phyloP scores from a whole-genome alignment of 345 rosid species.

The Odontarrhena argentea region DNA sequence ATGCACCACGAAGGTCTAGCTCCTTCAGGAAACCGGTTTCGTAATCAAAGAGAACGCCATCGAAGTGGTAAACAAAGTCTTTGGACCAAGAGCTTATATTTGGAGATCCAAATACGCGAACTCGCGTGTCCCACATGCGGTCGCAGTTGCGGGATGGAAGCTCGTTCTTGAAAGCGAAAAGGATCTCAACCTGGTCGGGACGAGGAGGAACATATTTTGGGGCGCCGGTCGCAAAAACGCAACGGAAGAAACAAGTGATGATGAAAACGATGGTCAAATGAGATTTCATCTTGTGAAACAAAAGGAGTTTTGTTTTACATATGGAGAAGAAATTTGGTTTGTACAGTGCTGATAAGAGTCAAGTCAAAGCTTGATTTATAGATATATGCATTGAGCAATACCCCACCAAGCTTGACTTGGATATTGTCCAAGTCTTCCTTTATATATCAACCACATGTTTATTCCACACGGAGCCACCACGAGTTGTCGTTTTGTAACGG shows the following conservation, averaged over 20 bases:
- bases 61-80: background rate
- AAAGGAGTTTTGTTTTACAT: background rate
- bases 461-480: too few relatives aligned
- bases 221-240: background rate
- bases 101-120: too few relatives aligned
- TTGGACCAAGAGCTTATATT: slow-evolving; percentile 16
- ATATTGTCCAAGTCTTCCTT: too few relatives aligned
- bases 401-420: too few relatives aligned
- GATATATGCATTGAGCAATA: too few relatives aligned
- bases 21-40: background rate
- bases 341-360: too few relatives aligned
- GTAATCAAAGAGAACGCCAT: background rate
- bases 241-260: background rate
- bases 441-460: too few relatives aligned
- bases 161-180: slow-evolving; percentile 13
- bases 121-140: background rate
- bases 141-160: background rate
- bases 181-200: slow-evolving; percentile 12
- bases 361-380: too few relatives aligned
- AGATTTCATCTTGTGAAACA: background rate
- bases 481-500: too few relatives aligned
- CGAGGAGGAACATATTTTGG: background rate
- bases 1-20: background rate
- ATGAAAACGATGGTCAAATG: background rate
- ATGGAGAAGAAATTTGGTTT: too few relatives aligned